phyloP scores from a whole-genome alignment of 352 stramenopile genomes.

The Globisporangium cederbergense region DNA sequence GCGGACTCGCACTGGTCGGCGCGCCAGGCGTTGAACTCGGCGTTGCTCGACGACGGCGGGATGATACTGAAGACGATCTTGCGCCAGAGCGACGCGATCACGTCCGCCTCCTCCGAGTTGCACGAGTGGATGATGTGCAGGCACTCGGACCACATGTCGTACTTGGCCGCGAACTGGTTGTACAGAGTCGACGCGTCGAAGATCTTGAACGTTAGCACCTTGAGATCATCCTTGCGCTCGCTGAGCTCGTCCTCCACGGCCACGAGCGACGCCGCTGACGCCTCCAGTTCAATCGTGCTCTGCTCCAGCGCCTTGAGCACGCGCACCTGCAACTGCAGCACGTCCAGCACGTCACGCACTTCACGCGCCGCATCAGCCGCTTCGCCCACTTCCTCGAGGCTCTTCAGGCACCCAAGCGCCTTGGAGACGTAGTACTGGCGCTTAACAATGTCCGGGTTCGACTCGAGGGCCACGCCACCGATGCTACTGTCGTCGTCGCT shows the following conservation, averaged over 20 bases:
- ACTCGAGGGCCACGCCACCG: conserved; percentile 35
- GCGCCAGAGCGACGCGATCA: conserved; percentile 59
- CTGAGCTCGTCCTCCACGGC: conserved; percentile 41
- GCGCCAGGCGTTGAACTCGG: conserved; percentile 76
- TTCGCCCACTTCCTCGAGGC: conserved; percentile 67
- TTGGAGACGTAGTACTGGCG: conserved; percentile 84
- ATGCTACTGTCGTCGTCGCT: conserved; percentile 35
- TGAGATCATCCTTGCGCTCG: conserved; percentile 54
- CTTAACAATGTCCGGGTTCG: conserved; percentile 75
- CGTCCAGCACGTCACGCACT: conserved; percentile 79
- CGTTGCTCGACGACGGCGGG: conserved; percentile 51
- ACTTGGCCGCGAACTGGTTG: conserved; percentile 84
- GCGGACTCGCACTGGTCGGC: conserved; percentile 58
- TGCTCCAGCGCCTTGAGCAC: conserved; percentile 77
- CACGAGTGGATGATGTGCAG: conserved; percentile 84
- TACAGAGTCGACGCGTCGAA: conserved; percentile 81
- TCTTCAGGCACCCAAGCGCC: conserved; percentile 71
- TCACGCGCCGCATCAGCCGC: conserved; percentile 68
- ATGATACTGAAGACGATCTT: conserved; percentile 79
- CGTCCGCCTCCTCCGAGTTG: conserved; percentile 76
- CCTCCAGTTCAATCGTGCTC: conserved; percentile 60
- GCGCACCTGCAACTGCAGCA: conserved; percentile 79
- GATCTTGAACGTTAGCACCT: conserved; percentile 71
- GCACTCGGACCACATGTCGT: conserved; percentile 85
- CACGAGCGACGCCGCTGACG: conserved; percentile 26